A percentile compares a stretch with the other conserved stretches of the same genome.
These are phyloP conservation scores for Boletellus ananiceps DNA, from an alignment of 768 basidiomycete species.

Conservation along the genomic window DNA sequence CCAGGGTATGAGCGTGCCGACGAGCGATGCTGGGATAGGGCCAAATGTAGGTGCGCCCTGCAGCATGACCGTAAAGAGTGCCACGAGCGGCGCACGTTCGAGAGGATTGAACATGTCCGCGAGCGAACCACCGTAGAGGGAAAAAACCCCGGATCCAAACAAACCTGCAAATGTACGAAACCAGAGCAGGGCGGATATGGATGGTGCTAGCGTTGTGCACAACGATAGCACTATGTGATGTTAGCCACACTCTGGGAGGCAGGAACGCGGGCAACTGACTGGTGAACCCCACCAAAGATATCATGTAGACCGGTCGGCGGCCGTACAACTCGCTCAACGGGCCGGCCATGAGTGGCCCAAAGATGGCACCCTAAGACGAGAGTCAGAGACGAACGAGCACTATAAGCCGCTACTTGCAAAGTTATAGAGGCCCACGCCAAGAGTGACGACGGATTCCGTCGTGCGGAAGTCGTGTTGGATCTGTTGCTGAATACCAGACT, in stretches of 20 bases:
- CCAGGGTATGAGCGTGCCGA: slow-evolving; percentile 21
- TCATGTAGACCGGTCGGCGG: slow-evolving; percentile 21
- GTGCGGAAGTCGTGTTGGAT: slow-evolving; percentile 21
- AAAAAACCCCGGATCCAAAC: slow-evolving; percentile 24
- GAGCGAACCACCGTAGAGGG: slow-evolving; percentile 29
- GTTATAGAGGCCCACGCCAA: slow-evolving; percentile 25
- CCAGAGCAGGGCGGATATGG: slow-evolving; percentile 14
- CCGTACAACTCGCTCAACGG: slow-evolving; percentile 26
- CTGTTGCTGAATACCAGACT: slow-evolving; percentile 29
- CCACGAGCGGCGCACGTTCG: slow-evolving; percentile 27
- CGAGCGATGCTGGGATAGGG: slow-evolving; percentile 23
- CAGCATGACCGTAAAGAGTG: slow-evolving; percentile 28
- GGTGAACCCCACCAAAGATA: slow-evolving; percentile 19
- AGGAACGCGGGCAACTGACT: slow-evolving; percentile 7
- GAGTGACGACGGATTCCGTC: slow-evolving; percentile 20
- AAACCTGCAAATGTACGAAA: slow-evolving; percentile 22
- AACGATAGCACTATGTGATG: slow-evolving; percentile 19
- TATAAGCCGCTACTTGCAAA: slow-evolving; percentile 15
- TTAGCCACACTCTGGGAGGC: slow-evolving; percentile 4
- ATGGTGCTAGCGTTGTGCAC: slow-evolving; percentile 21
- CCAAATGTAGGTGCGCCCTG: slow-evolving; percentile 29
- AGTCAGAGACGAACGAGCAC: not conserved
- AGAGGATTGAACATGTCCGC: slow-evolving; percentile 27
- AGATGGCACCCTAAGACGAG: slow-evolving; percentile 16
- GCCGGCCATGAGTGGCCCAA: slow-evolving; percentile 24